Evolutionary conservation across 2,329 filamentous ascomycete genomes (phyloP).

Genomic region (Amesomyces nigricolor): DNA sequence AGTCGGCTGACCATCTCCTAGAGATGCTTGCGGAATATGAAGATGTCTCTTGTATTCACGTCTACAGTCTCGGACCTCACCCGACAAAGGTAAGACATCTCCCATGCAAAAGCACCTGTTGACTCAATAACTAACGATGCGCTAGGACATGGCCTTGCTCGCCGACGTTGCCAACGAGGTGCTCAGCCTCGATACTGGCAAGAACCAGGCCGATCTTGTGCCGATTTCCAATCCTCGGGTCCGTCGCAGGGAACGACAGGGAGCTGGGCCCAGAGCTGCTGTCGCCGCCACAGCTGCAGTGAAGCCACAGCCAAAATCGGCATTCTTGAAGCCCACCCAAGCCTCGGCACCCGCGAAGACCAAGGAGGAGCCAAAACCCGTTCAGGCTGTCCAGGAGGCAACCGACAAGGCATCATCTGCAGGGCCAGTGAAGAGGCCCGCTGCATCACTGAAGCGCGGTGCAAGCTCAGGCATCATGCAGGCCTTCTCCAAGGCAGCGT

Average conservation of each 20-base stretch:
- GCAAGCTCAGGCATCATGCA: conserved; percentile 59
- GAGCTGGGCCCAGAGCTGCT: conserved; percentile 27
- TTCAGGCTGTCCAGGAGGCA: conserved; percentile 34
- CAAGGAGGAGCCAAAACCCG: conserved; percentile 35
- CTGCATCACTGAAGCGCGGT: conserved; percentile 49
- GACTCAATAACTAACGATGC: not conserved
- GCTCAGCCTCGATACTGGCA: conserved; percentile 36
- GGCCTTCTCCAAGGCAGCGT: conserved; percentile 64
- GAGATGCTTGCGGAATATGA: conserved; percentile 64
- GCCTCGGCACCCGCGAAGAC: conserved; percentile 24
- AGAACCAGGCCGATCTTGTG: conserved; percentile 47
- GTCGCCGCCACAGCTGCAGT: conserved; percentile 28
- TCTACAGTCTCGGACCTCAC: conserved; percentile 77
- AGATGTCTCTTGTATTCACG: conserved; percentile 70
- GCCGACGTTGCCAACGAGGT: conserved; percentile 64
- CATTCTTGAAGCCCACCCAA: conserved; percentile 20
- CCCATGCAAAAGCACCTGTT: fast-evolving
- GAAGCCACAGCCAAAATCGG: conserved; percentile 25
- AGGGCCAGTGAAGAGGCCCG: conserved; percentile 37
- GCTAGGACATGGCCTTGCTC: conserved; percentile 59
- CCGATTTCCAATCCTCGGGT: conserved; percentile 70
- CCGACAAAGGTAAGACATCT: conserved; percentile 52
- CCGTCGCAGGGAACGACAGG: conserved; percentile 43
- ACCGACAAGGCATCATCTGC: conserved; percentile 28
- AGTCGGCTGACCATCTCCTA: conserved; percentile 34